A percentile compares a stretch with the other conserved stretches of the same genome.
phyloP scores from a whole-genome alignment of 108 stramenopile genomes.

The Skeletonema tropicum region DNA sequence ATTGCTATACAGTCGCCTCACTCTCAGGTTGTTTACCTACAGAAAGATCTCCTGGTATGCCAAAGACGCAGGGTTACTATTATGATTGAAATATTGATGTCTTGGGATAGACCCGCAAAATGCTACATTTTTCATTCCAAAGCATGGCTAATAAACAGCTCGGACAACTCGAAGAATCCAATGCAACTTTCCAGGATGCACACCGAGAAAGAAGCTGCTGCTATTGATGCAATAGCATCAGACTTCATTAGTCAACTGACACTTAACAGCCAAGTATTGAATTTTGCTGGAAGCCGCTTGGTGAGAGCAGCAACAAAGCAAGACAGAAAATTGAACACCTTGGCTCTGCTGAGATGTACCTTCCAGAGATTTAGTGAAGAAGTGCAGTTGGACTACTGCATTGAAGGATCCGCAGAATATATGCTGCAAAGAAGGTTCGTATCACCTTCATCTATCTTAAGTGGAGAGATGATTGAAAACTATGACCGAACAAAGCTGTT shows the following conservation, averaged over 20 bases:
- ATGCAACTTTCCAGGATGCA: background rate
- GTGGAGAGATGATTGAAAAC: slow-evolving; percentile 14
- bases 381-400: slow-evolving; percentile 10
- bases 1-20: background rate
- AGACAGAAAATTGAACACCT: slow-evolving; percentile 4
- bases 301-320: slow-evolving; percentile 11
- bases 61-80: slow-evolving; percentile 18
- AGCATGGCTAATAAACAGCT: slow-evolving; percentile 35
- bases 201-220: slow-evolving; percentile 29
- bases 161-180: slow-evolving; percentile 15
- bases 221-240: slow-evolving; percentile 28
- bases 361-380: slow-evolving; percentile 17
- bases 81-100: slow-evolving; percentile 27
- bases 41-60: slow-evolving; percentile 27
- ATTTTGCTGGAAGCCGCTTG: slow-evolving; percentile 31
- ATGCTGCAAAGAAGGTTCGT: slow-evolving; percentile 43
- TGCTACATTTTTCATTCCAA: slow-evolving; percentile 31
- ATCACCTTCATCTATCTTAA: slow-evolving; percentile 33
- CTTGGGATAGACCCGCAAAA: slow-evolving; percentile 14
- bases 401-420: slow-evolving; percentile 17
- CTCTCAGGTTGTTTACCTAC: slow-evolving; percentile 9
- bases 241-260: slow-evolving; percentile 29
- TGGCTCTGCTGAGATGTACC: slow-evolving; percentile 21
- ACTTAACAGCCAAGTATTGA: slow-evolving; percentile 28
- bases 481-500: slow-evolving; percentile 26